Evolutionary conservation across 1,139 yeast genomes (phyloP).

Genomic region (Spathaspora sp.): DNA sequence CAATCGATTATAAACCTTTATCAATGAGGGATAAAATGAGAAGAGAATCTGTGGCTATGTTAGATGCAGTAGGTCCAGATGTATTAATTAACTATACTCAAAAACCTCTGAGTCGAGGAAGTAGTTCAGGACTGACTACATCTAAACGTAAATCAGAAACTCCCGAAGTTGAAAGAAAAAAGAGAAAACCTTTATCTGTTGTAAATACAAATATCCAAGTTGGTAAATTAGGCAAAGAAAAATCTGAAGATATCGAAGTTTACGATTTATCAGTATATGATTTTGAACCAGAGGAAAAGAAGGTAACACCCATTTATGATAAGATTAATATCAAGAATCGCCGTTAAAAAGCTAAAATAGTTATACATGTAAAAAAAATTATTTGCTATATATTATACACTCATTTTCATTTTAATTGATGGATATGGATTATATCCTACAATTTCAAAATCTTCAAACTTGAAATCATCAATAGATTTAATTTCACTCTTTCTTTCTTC

Average conservation of each 20-base stretch:
- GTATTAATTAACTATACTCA: slow-evolving; percentile 33
- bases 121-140: slow-evolving; percentile 5
- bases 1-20: slow-evolving; percentile 68
- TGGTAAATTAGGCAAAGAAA: background rate
- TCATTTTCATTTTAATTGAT: slow-evolving; percentile 84
- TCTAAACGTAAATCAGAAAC: slow-evolving; percentile 6
- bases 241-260: background rate
- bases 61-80: slow-evolving; percentile 50
- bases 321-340: slow-evolving; percentile 8
- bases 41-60: slow-evolving; percentile 59
- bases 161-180: slow-evolving; percentile 5
- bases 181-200: slow-evolving; percentile 22
- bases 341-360: too few relatives aligned
- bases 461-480: slow-evolving; percentile 78
- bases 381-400: slow-evolving; percentile 35
- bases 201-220: slow-evolving; percentile 12
- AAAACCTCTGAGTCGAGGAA: background rate
- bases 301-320: slow-evolving; percentile 6
- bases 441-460: slow-evolving; percentile 81
- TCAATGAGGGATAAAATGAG: slow-evolving; percentile 70
- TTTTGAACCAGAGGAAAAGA: slow-evolving; percentile 20
- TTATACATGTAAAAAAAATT: too few relatives aligned
- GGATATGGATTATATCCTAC: slow-evolving; percentile 77
- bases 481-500: slow-evolving; percentile 52
- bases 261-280: slow-evolving; percentile 29